Percentiles rank a stretch among this genome's conserved stretches.
Evolutionary conservation across 768 basidiomycete species (phyloP).

Genomic region (Leccinum broughii): DNA sequence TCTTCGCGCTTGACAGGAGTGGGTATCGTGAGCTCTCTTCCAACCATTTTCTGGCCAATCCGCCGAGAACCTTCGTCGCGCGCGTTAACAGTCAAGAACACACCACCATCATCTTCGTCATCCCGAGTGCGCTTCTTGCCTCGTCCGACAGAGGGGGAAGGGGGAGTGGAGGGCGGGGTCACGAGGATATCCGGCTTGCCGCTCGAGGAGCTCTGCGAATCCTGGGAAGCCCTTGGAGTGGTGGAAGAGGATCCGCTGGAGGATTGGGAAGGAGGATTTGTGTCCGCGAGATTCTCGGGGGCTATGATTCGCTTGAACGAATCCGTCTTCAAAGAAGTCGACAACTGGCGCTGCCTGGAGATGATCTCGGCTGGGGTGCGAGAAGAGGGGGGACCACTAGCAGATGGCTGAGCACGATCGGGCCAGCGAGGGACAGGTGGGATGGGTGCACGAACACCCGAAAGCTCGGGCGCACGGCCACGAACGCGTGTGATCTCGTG

Average conservation of each 20-base stretch:
- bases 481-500: slow-evolving; percentile 5
- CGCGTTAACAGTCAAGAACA: background rate
- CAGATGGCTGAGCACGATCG: slow-evolving; percentile 2
- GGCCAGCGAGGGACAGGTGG: slow-evolving; percentile 16
- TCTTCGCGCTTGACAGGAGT: slow-evolving; percentile 5
- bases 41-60: background rate
- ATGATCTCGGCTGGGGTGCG: slow-evolving; percentile 9
- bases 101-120: slow-evolving; percentile 6
- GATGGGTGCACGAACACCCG: background rate
- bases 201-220: background rate
- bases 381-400: background rate
- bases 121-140: slow-evolving; percentile 20
- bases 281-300: background rate
- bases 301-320: slow-evolving; percentile 11
- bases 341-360: slow-evolving; percentile 10
- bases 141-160: slow-evolving; percentile 11
- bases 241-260: slow-evolving; percentile 2
- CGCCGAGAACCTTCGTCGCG: background rate
- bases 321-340: slow-evolving; percentile 8
- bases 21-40: background rate
- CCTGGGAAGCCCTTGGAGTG: background rate
- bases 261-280: background rate
- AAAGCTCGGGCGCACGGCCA: slow-evolving; percentile 16
- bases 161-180: slow-evolving; percentile 4
- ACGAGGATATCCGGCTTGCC: background rate